Conservation (phyloP, 1,284 basidiomycete genomes). For the Rhodotorula sp. region DNA sequence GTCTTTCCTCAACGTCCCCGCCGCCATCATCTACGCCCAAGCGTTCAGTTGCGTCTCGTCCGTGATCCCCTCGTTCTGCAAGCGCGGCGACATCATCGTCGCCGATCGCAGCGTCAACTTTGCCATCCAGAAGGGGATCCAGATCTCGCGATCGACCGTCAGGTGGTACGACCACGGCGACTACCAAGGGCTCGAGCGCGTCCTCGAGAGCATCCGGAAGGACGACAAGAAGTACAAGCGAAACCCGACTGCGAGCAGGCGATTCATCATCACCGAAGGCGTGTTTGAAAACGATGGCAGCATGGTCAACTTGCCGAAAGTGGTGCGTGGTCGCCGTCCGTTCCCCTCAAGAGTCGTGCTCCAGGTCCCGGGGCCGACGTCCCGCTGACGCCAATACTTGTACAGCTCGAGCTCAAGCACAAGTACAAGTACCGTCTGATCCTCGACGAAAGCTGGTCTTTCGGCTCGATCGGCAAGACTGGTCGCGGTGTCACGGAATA, state of each 20-base stretch:
- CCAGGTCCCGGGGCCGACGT: not conserved
- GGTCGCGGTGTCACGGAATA: slow-evolving; percentile 93
- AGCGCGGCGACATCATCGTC: slow-evolving; percentile 97
- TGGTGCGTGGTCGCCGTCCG: slow-evolving; percentile 59
- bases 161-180: slow-evolving; percentile 98
- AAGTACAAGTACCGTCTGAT: slow-evolving; percentile 96
- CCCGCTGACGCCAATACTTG: too few relatives aligned
- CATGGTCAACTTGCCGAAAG: slow-evolving; percentile 83
- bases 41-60: slow-evolving; percentile 88
- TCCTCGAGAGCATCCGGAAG: slow-evolving; percentile 77
- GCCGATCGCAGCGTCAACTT: slow-evolving; percentile 93
- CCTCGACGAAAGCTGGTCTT: slow-evolving; percentile 89
- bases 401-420: slow-evolving; percentile 83
- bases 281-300: slow-evolving; percentile 93
- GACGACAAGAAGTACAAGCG: slow-evolving; percentile 78
- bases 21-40: slow-evolving; percentile 90
- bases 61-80: slow-evolving; percentile 95
- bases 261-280: slow-evolving; percentile 96
- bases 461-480: slow-evolving; percentile 87
- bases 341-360: not conserved
- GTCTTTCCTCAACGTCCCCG: slow-evolving; percentile 83
- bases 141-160: slow-evolving; percentile 88
- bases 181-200: slow-evolving; percentile 82
- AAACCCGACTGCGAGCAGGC: slow-evolving; percentile 67
- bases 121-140: slow-evolving; percentile 94